phyloP scores from a whole-genome alignment of 768 basidiomycete species.

The Lactarius sanguifluus region DNA sequence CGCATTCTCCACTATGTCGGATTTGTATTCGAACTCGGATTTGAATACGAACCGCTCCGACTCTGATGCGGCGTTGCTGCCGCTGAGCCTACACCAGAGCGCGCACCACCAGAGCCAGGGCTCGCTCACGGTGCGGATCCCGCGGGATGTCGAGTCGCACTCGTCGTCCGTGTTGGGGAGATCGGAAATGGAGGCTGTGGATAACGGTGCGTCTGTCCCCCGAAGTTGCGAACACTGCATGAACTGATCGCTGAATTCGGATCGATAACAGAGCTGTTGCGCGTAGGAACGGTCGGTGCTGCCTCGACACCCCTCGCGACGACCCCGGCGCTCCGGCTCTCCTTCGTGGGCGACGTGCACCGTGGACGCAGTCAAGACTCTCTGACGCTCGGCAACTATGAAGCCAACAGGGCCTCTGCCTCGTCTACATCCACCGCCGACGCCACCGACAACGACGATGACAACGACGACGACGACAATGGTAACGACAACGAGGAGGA shows the following conservation, averaged over 20 bases:
- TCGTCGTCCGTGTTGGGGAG: constrained; percentile 38
- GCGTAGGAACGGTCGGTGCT: constrained; percentile 52
- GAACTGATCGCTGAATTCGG: constrained; percentile 4
- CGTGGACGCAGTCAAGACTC: constrained; percentile 19
- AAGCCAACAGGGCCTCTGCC: too few species aligned
- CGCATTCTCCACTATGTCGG: constrained; percentile 29
- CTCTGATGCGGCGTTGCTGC: constrained; percentile 29
- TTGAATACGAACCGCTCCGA: constrained; percentile 6
- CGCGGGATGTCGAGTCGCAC: constrained; percentile 40
- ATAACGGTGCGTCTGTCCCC: constrained; percentile 39
- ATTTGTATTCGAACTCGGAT: constrained; percentile 3
- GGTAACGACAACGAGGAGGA: background rate
- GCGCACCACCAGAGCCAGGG: constrained; percentile 24
- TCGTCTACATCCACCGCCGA: background rate
- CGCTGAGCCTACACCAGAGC: constrained; percentile 35
- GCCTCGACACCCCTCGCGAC: constrained; percentile 50
- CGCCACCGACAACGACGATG: background rate
- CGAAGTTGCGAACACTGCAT: background rate
- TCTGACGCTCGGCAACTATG: constrained; percentile 1
- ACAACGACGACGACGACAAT: background rate
- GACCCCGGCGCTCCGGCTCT: constrained; percentile 37
- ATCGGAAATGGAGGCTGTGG: constrained; percentile 33
- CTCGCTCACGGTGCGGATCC: constrained; percentile 35
- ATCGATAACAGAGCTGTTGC: constrained; percentile 43
- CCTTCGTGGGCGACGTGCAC: constrained; percentile 28